Evolutionary conservation across 1,284 basidiomycete genomes (phyloP).

Genomic region (Pyrrhoderma noxium): DNA sequence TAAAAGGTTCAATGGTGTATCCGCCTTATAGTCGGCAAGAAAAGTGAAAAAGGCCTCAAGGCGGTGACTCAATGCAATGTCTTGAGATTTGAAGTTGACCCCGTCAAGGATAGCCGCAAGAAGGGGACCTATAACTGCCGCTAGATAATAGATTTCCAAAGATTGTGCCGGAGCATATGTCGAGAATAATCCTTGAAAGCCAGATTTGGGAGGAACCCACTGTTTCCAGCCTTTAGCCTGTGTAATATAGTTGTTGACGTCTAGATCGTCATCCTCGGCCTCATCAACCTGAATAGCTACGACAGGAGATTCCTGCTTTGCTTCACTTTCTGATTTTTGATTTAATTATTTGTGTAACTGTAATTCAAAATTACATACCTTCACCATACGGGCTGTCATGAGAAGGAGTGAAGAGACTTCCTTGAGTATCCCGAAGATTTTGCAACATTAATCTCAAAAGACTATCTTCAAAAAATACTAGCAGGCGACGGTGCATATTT

Average conservation of each 20-base stretch:
- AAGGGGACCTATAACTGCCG: constrained; percentile 52
- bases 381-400: neutral
- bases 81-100: constrained; percentile 33
- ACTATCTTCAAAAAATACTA: constrained; percentile 56
- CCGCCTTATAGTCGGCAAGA: constrained; percentile 55
- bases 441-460: constrained; percentile 43
- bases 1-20: constrained; percentile 62
- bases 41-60: constrained; percentile 51
- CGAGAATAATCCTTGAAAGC: constrained; percentile 32
- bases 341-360: neutral
- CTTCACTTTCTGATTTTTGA: constrained; percentile 15
- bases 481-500: constrained; percentile 50
- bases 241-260: constrained; percentile 21
- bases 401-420: neutral
- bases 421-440: constrained; percentile 16
- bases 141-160: constrained; percentile 47
- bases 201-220: constrained; percentile 24
- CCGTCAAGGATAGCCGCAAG: constrained; percentile 53
- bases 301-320: constrained; percentile 27
- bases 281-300: constrained; percentile 59
- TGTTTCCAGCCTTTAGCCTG: constrained; percentile 27
- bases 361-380: neutral
- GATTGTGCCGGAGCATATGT: constrained; percentile 52
- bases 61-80: constrained; percentile 37
- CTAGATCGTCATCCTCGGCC: constrained; percentile 33